Percentiles rank a stretch among this genome's conserved stretches.
Evolutionary conservation across 2,329 filamentous ascomycete species (phyloP).

Genomic region (Alternaria metachromatica): DNA sequence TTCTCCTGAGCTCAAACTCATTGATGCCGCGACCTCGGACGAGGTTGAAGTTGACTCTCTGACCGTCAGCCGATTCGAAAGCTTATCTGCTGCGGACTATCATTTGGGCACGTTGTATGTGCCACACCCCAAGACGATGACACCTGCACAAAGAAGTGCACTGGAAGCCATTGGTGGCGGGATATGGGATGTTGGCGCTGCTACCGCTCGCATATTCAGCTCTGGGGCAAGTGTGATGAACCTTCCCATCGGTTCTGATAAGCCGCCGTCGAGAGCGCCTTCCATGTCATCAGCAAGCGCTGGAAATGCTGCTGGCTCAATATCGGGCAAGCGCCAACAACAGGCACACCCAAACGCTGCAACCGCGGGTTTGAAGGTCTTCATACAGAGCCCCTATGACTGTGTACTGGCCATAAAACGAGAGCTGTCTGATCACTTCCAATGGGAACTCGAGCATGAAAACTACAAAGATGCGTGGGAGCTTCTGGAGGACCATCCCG

Average conservation of each 20-base stretch:
- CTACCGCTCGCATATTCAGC: conserved; percentile 84
- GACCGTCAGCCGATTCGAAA: conserved; percentile 84
- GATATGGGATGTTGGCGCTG: conserved; percentile 90
- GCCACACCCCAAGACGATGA: conserved; percentile 67
- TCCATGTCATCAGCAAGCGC: conserved; percentile 46
- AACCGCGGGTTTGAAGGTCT: conserved; percentile 75
- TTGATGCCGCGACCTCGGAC: conserved; percentile 82
- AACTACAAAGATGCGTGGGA: conserved; percentile 88
- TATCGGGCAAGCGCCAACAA: conserved; percentile 31
- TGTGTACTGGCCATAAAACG: conserved; percentile 91
- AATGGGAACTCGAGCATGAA: conserved; percentile 82
- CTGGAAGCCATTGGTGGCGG: conserved; percentile 78
- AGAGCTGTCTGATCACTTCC: conserved; percentile 82
- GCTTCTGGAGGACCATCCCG: conserved; percentile 85
- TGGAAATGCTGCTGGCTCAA: conserved; percentile 29
- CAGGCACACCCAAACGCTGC: conserved; percentile 57
- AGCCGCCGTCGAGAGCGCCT: conserved; percentile 32
- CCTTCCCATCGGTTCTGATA: conserved; percentile 50
- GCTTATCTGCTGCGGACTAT: conserved; percentile 86
- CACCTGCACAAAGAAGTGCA: conserved; percentile 72
- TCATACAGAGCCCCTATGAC: conserved; percentile 95
- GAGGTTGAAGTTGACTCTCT: conserved; percentile 88
- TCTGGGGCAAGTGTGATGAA: conserved; percentile 78
- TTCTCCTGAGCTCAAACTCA: conserved; percentile 87
- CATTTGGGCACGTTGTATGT: conserved; percentile 86